These are phyloP conservation scores for Musa troglodytarum DNA, from an alignment of 176 grass and related monocot species.

Conservation along the genomic window DNA sequence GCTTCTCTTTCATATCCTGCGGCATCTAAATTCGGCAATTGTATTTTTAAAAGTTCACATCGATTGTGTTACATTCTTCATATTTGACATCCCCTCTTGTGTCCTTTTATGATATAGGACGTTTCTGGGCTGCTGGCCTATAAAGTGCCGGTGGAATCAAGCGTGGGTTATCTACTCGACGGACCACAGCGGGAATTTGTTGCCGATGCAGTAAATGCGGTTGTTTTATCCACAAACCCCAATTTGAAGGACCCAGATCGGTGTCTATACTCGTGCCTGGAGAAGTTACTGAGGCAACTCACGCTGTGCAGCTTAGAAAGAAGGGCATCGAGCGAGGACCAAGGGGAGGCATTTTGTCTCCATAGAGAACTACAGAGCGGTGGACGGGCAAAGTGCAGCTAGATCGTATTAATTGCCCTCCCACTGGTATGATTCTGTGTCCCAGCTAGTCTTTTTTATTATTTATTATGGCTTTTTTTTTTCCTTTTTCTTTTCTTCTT, in stretches of 20 bases:
- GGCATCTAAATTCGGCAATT: neutral
- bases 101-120: slow-evolving; percentile 46
- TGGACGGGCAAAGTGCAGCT: slow-evolving; percentile 10
- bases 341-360: slow-evolving; percentile 81
- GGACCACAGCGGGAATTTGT: slow-evolving; percentile 69
- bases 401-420: no score
- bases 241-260: slow-evolving; percentile 52
- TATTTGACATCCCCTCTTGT: no score
- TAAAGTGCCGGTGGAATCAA: slow-evolving; percentile 55
- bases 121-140: slow-evolving; percentile 65
- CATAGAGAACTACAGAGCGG: slow-evolving; percentile 59
- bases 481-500: no score
- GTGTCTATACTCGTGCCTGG: slow-evolving; percentile 67
- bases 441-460: no score
- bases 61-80: neutral
- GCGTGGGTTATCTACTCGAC: slow-evolving; percentile 69
- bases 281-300: slow-evolving; percentile 86
- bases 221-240: slow-evolving; percentile 63
- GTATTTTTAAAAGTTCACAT: neutral
- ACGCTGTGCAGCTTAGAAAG: slow-evolving; percentile 72
- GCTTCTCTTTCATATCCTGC: neutral
- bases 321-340: slow-evolving; percentile 40
- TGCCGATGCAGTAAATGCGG: slow-evolving; percentile 76
- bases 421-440: no score
- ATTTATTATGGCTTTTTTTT: no score